These are phyloP conservation scores for Apophysomyces elegans DNA, from an alignment of 371 early-diverging fungal species.

Conservation along the genomic window DNA sequence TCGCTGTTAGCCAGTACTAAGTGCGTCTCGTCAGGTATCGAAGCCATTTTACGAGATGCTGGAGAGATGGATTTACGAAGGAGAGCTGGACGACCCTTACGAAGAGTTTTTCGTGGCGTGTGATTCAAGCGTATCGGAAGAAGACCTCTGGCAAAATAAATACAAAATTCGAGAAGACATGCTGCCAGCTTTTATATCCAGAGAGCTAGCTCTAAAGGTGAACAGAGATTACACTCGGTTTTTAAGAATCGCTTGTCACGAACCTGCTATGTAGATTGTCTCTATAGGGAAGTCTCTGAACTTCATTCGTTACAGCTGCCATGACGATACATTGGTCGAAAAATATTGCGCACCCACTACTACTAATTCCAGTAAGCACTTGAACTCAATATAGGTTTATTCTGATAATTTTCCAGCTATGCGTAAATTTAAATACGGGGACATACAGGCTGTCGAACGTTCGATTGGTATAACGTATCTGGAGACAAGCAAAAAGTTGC, in stretches of 20 bases:
- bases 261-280: conserved; percentile 65
- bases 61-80: conserved; percentile 93
- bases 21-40: conserved; percentile 57
- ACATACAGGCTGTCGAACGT: conserved; percentile 69
- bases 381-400: not conserved
- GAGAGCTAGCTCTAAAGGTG: conserved; percentile 82
- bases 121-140: conserved; percentile 57
- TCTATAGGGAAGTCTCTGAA: conserved; percentile 93
- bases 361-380: conserved; percentile 1
- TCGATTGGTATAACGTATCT: conserved; percentile 78
- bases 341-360: conserved; percentile 19
- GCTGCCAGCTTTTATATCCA: conserved; percentile 84
- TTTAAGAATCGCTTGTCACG: conserved; percentile 23
- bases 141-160: conserved; percentile 82
- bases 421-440: conserved; percentile 69
- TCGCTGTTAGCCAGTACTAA: conserved; percentile 52
- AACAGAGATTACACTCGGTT: conserved; percentile 14
- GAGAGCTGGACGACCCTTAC: conserved; percentile 93
- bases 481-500: conserved; percentile 71
- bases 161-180: conserved; percentile 77
- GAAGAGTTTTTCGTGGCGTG: conserved; percentile 89
- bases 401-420: conserved; percentile 20
- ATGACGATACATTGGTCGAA: conserved; percentile 57
- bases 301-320: conserved; percentile 88
- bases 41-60: conserved; percentile 90